Evolutionary conservation across 139 green algal genomes (phyloP), one percentile per base, ranked within the genome.

Genomic region (Axilococcus clingmanii): DNA sequence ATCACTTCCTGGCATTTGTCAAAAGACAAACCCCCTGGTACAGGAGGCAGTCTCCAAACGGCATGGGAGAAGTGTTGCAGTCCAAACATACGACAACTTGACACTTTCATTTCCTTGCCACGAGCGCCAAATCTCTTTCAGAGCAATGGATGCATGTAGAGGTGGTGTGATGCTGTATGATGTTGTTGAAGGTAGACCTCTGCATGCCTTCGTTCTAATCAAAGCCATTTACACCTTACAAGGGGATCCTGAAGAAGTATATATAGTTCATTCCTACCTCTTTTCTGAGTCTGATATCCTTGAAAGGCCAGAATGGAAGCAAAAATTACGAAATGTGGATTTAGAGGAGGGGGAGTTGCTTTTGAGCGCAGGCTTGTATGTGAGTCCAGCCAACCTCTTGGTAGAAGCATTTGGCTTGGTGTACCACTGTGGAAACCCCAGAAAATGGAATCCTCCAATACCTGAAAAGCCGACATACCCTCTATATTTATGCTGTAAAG

Each of bases 81-180:
- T n/a, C n/a, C n/a, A n/a, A n/a, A n/a, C n/a, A n/a, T n/a, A n/a
- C n/a, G n/a, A n/a, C n/a, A n/a, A n/a, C n/a, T n/a, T n/a, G n/a
- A n/a, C n/a, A n/a, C n/a, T n/a, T n/a, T n/a, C n/a, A n/a, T n/a
- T n/a, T n/a, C n/a, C n/a, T n/a, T n/a, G n/a, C n/a, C n/a, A n/a
- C n/a, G n/a, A n/a, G n/a, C n/a, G n/a, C n/a, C n/a, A 49, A 49
- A 32, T 49, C 25, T 9, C 41, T 17, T 49, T 49, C 12, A 49
- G 12, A 35, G 41, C 41, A 17, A 12, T 9, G 9, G 41, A 49
- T 12, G 9, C 12, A 9, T 23, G 41, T 12, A 9, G 12, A 9
- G 41, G 41, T 32, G 41, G 9, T 17, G 12, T 23, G 41, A 49
- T 49, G 12, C 9, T 30, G 9, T 49, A 49, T 32, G 41, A 49